phyloP scores from a whole-genome alignment of 305 asterid genomes.

The Solanum hybrid region DNA sequence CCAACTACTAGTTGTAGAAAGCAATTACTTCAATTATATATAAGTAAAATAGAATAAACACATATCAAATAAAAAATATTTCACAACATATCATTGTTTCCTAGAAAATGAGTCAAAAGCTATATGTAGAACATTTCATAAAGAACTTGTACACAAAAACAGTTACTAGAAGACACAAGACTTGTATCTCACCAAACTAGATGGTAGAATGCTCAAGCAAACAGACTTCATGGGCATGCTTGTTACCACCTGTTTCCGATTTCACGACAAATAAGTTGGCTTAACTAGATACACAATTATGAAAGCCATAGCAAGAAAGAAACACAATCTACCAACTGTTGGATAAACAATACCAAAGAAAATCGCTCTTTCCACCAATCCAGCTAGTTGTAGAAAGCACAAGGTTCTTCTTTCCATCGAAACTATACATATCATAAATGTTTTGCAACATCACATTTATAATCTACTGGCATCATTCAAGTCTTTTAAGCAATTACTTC shows the following conservation, averaged over 20 bases:
- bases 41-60: neutral
- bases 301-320: neutral
- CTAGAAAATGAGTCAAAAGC: neutral
- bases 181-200: neutral
- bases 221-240: conserved; percentile 4
- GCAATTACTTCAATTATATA: neutral
- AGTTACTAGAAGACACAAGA: neutral
- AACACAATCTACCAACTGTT: neutral
- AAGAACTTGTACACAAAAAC: neutral
- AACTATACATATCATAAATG: conserved; percentile 25
- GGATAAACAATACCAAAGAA: neutral
- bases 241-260: neutral
- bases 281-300: neutral
- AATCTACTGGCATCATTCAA: neutral
- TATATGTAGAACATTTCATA: neutral
- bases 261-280: neutral
- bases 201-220: neutral
- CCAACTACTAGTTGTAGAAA: conserved; percentile 54
- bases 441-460: neutral
- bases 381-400: conserved; percentile 67
- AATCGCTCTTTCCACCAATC: conserved; percentile 9
- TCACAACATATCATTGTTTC: neutral
- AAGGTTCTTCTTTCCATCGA: conserved; percentile 48
- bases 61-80: too few relatives aligned
- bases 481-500: neutral